Evolutionary conservation across 1,284 basidiomycete species (phyloP).

Genomic region (Cryptococcus sp.): DNA sequence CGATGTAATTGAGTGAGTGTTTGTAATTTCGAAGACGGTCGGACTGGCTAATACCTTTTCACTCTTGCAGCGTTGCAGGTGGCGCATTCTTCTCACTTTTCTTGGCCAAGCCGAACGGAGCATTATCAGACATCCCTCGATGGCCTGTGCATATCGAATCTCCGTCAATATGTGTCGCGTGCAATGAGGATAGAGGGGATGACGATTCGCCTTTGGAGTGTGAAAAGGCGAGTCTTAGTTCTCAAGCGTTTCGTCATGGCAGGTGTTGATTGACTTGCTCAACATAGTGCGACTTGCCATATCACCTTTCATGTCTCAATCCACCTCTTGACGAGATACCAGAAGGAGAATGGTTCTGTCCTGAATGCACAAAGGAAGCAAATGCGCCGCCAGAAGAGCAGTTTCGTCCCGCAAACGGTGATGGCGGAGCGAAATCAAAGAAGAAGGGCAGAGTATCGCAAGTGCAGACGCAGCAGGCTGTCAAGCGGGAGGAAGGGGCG

Average conservation of each 20-base stretch:
- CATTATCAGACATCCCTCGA: slow-evolving; percentile 69
- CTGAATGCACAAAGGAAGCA: slow-evolving; percentile 58
- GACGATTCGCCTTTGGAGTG: slow-evolving; percentile 70
- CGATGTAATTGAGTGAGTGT: slow-evolving; percentile 70
- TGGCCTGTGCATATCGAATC: slow-evolving; percentile 71
- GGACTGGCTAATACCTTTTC: neutral
- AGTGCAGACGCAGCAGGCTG: neutral
- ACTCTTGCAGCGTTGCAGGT: slow-evolving; percentile 65
- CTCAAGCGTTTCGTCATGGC: neutral
- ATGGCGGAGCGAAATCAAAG: neutral
- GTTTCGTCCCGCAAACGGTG: slow-evolving; percentile 5
- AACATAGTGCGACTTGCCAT: slow-evolving; percentile 79
- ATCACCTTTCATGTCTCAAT: slow-evolving; percentile 76
- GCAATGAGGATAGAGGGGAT: slow-evolving; percentile 66
- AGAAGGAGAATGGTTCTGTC: slow-evolving; percentile 91
- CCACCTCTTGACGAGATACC: slow-evolving; percentile 77
- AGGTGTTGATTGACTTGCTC: neutral
- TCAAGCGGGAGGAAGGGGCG: slow-evolving; percentile 1
- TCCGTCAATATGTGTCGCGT: slow-evolving; percentile 70
- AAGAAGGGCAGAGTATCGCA: neutral
- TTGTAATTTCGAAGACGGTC: neutral
- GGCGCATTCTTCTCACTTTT: slow-evolving; percentile 84
- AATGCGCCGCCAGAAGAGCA: slow-evolving; percentile 17
- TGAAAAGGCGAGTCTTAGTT: slow-evolving; percentile 66
- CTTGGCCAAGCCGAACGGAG: slow-evolving; percentile 68